phyloP scores from a whole-genome alignment of 805 yeast species.

The Priceomyces castillae region DNA sequence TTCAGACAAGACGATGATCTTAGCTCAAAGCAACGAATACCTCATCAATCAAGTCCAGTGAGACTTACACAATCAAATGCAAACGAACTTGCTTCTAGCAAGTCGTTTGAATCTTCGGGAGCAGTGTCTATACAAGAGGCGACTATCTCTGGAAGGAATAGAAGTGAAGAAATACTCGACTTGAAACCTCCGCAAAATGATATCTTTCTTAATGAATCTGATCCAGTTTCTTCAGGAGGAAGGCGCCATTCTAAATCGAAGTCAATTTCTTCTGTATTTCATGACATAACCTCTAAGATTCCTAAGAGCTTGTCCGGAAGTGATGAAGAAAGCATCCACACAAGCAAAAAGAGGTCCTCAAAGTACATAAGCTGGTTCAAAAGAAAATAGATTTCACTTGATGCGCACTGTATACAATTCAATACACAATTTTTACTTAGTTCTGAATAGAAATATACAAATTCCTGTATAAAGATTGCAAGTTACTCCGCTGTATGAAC shows the following conservation, averaged over 20 bases:
- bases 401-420: too few relatives aligned
- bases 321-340: slow-evolving; percentile 2
- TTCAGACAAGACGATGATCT: slow-evolving; percentile 14
- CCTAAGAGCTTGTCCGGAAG: neutral
- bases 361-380: slow-evolving; percentile 26
- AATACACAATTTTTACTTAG: too few relatives aligned
- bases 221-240: neutral
- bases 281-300: slow-evolving; percentile 13
- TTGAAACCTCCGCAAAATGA: slow-evolving; percentile 11
- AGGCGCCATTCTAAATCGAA: slow-evolving; percentile 19
- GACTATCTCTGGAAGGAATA: neutral
- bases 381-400: too few relatives aligned
- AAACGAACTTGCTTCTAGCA: too few relatives aligned
- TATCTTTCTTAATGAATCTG: neutral
- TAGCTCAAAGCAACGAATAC: neutral
- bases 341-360: slow-evolving; percentile 12
- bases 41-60: neutral
- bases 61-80: neutral
- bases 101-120: too few relatives aligned
- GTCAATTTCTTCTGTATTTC: slow-evolving; percentile 19
- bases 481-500: too few relatives aligned
- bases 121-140: too few relatives aligned
- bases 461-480: slow-evolving; percentile 1
- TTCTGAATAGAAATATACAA: too few relatives aligned
- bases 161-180: slow-evolving; percentile 11